phyloP scores from a whole-genome alignment of 768 basidiomycete genomes.

The Boletus rubescentipes region DNA sequence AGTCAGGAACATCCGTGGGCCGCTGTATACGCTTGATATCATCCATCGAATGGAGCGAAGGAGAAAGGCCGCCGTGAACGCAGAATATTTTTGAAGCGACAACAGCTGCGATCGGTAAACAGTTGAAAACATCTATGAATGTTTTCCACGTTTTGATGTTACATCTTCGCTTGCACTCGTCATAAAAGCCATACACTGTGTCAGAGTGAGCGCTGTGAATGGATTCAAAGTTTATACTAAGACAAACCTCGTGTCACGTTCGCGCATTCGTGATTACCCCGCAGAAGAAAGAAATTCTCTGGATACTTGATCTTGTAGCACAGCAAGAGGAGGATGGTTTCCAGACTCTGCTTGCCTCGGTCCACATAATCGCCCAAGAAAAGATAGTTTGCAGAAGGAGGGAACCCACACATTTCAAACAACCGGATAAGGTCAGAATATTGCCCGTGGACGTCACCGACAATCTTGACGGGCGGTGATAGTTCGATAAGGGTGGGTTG shows the following conservation, averaged over 20 bases:
- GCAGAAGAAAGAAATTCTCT: slow-evolving; percentile 96
- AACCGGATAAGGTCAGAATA: slow-evolving; percentile 97
- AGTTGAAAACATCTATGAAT: slow-evolving; percentile 99
- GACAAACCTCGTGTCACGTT: slow-evolving; percentile 94
- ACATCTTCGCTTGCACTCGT: slow-evolving; percentile 99
- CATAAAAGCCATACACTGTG: slow-evolving; percentile 97
- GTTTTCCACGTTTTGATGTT: slow-evolving; percentile 99
- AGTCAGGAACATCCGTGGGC: slow-evolving; percentile 98
- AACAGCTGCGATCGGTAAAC: slow-evolving; percentile 96
- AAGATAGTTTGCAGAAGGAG: slow-evolving; percentile 94
- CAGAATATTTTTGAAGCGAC: slow-evolving; percentile 99
- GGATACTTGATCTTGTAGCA: slow-evolving; percentile 99
- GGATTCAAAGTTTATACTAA: too few relatives aligned
- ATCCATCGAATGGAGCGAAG: slow-evolving; percentile 93
- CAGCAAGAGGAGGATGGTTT: slow-evolving; percentile 93
- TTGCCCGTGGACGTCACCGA: slow-evolving; percentile 98
- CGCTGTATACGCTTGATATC: slow-evolving; percentile 98
- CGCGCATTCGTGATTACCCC: slow-evolving; percentile 99
- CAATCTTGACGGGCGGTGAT: slow-evolving; percentile 98
- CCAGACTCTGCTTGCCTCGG: slow-evolving; percentile 96
- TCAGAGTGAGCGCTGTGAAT: slow-evolving; percentile 16
- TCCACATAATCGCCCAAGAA: slow-evolving; percentile 99
- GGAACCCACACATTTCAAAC: slow-evolving; percentile 99
- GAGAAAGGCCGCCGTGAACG: slow-evolving; percentile 94
- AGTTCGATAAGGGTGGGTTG: slow-evolving; percentile 98